phyloP scores from a whole-genome alignment of 192 early-diverging fungal genomes.

The Coemansia sp. region DNA sequence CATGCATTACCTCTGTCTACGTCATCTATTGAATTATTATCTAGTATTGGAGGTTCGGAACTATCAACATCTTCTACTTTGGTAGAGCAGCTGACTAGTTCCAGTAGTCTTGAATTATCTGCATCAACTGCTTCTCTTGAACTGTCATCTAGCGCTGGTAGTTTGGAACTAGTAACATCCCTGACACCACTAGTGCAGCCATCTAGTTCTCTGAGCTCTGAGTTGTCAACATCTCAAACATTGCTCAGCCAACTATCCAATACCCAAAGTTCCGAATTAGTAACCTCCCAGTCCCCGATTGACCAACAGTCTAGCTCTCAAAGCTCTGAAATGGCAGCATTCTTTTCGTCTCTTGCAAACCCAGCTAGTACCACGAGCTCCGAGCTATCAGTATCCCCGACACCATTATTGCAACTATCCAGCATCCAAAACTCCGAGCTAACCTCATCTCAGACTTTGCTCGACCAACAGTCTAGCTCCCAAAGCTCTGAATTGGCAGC shows the following conservation, averaged over 20 bases:
- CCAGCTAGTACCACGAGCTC: background rate
- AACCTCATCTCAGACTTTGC: too few relatives aligned
- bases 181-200: background rate
- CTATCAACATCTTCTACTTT: background rate
- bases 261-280: background rate
- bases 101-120: background rate
- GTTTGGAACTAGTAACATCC: background rate
- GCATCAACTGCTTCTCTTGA: background rate
- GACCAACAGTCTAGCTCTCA: background rate
- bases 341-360: background rate
- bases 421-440: background rate
- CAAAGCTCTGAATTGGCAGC: background rate
- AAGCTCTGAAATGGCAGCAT: background rate
- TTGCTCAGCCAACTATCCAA: background rate
- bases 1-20: background rate
- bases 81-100: background rate
- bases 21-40: background rate
- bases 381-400: background rate
- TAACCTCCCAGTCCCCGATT: background rate
- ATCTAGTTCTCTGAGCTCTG: background rate
- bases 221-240: background rate
- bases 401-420: background rate
- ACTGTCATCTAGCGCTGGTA: background rate
- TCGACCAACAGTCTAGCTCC: too few relatives aligned
- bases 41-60: background rate